phyloP scores from a whole-genome alignment of 176 grass and related monocot genomes.

The Dendrocalamus sinicus region DNA sequence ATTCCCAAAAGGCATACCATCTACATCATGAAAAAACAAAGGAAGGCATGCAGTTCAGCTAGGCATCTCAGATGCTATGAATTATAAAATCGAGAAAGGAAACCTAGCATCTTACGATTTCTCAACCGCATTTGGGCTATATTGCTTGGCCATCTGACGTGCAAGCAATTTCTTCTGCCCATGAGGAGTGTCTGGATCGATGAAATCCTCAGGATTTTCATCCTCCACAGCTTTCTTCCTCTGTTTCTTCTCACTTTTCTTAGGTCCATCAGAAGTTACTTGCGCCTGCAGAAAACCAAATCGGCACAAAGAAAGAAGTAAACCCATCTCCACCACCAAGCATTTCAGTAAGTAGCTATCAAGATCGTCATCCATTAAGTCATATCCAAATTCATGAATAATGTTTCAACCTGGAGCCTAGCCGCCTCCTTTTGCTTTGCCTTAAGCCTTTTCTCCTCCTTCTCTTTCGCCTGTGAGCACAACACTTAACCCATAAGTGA shows the following conservation, averaged over 20 bases:
- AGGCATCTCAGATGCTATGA: not conserved
- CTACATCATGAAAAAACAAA: constrained; percentile 33
- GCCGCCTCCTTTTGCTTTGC: constrained; percentile 75
- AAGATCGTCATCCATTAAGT: not conserved
- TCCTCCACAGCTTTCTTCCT: constrained; percentile 61
- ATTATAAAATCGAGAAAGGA: constrained; percentile 13
- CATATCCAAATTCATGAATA: constrained; percentile 10
- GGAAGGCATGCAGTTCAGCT: not conserved
- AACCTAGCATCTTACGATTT: constrained; percentile 59
- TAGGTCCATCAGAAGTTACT: constrained; percentile 58
- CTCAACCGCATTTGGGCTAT: constrained; percentile 70
- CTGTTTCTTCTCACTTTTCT: constrained; percentile 71
- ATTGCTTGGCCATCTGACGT: constrained; percentile 80
- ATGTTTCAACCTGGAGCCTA: constrained; percentile 58
- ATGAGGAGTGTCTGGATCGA: constrained; percentile 58
- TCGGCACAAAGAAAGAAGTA: not conserved
- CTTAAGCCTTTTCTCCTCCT: constrained; percentile 81
- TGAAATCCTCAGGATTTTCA: constrained; percentile 78
- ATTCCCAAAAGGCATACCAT: constrained; percentile 92
- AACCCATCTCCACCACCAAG: not conserved
- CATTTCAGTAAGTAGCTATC: not conserved
- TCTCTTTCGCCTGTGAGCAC: constrained; percentile 61
- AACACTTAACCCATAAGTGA: not conserved
- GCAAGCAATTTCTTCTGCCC: constrained; percentile 75
- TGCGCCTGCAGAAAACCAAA: constrained; percentile 53